Evolutionary conservation across 2,329 filamentous ascomycete genomes (phyloP).

Genomic region (Penicillium sp.): DNA sequence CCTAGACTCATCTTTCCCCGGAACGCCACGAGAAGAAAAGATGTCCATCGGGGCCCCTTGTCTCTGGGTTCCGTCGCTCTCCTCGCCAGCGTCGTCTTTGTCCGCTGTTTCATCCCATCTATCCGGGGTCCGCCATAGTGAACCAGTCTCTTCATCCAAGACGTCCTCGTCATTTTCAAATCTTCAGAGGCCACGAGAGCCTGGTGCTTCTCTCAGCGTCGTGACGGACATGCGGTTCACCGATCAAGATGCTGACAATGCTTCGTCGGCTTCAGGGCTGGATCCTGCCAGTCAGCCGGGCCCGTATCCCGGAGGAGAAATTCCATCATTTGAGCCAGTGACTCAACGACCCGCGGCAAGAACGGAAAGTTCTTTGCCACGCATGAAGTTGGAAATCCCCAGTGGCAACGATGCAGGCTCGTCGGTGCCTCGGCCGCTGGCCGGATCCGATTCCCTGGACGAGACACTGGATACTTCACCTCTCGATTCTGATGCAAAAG

Average conservation of each 20-base stretch:
- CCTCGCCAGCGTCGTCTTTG: conserved; percentile 28
- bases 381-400: conserved; percentile 26
- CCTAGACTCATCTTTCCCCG: conserved; percentile 7
- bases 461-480: conserved; percentile 10
- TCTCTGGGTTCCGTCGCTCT: conserved; percentile 32
- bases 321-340: conserved; percentile 13
- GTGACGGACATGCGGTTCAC: conserved; percentile 25
- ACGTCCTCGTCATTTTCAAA: conserved; percentile 18
- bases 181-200: conserved; percentile 20
- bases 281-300: conserved; percentile 10
- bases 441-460: conserved; percentile 13
- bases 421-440: conserved; percentile 12
- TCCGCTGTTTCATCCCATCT: conserved; percentile 28
- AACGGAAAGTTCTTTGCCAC: conserved; percentile 18
- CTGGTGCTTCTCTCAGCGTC: conserved; percentile 11
- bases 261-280: conserved; percentile 17
- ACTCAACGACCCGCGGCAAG: conserved; percentile 12
- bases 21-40: conserved; percentile 14
- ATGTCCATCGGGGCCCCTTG: conserved; percentile 37
- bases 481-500: conserved; percentile 12
- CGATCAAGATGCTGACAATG: conserved; percentile 27
- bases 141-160: conserved; percentile 21
- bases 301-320: conserved; percentile 18
- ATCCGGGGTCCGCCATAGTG: conserved; percentile 24
- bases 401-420: conserved; percentile 17